phyloP scores from a whole-genome alignment of 2,329 filamentous ascomycete genomes.

The Cladorrhinum sp. region DNA sequence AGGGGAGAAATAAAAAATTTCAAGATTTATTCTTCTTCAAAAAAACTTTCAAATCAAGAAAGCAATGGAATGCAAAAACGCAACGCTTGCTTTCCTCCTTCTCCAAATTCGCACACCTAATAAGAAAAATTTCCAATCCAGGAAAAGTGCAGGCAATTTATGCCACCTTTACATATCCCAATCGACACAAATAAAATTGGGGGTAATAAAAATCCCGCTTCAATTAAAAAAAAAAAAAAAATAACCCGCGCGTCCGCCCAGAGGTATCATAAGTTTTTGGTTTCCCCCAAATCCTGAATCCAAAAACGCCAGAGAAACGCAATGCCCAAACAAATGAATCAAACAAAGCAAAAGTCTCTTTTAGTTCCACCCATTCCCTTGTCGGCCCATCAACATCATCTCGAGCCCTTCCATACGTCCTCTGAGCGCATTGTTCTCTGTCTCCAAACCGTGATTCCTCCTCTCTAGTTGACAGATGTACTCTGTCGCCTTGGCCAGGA shows the following conservation, averaged over 20 bases:
- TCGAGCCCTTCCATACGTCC: slow-evolving; percentile 33
- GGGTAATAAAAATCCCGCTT: not conserved
- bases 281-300: not conserved
- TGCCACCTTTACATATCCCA: not conserved
- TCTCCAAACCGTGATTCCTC: slow-evolving; percentile 39
- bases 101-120: too few relatives aligned
- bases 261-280: slow-evolving; percentile 3
- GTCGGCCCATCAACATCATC: slow-evolving; percentile 32
- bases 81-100: too few relatives aligned
- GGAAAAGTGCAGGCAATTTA: not conserved
- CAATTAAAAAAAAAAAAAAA: slow-evolving; percentile 2
- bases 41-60: too few relatives aligned
- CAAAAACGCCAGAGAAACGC: slow-evolving; percentile 2
- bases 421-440: slow-evolving; percentile 46
- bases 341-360: not conserved
- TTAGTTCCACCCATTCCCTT: slow-evolving; percentile 12
- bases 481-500: slow-evolving; percentile 40
- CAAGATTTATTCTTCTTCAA: too few relatives aligned
- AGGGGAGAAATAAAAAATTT: too few relatives aligned
- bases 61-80: too few relatives aligned
- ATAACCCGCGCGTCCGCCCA: not conserved
- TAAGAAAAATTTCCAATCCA: too few relatives aligned
- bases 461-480: slow-evolving; percentile 37
- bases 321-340: slow-evolving; percentile 1
- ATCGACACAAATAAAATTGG: not conserved